phyloP scores from a whole-genome alignment of 768 basidiomycete species.

The Vararia minispora region DNA sequence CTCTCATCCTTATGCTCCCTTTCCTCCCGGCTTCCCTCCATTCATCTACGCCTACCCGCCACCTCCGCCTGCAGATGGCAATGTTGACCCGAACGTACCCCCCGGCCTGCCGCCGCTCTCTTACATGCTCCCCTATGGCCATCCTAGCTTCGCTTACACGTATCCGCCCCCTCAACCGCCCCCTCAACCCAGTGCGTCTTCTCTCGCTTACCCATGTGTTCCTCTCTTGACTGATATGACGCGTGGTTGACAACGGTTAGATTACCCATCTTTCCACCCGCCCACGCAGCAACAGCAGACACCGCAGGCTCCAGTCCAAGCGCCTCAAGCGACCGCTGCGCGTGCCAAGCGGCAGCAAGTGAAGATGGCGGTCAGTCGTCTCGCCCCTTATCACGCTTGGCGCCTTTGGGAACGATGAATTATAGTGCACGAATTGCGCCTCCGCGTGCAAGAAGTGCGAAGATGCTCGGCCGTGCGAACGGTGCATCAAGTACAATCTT shows the following conservation, averaged over 20 bases:
- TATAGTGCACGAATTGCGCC: conserved; percentile 46
- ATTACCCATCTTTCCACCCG: conserved; percentile 4
- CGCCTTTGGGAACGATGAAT: conserved; percentile 3
- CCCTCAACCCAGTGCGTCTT: conserved; percentile 10
- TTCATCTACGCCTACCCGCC: conserved; percentile 14
- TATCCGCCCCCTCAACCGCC: conserved; percentile 16
- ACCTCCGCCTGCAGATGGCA: conserved; percentile 9
- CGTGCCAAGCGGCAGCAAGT: conserved; percentile 42
- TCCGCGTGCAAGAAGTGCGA: conserved; percentile 47
- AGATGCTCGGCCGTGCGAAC: conserved; percentile 48
- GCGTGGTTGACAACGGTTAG: no score
- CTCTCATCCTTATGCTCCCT: no score
- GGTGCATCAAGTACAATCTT: conserved; percentile 54
- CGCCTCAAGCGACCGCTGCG: conserved; percentile 17
- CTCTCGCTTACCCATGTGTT: not conserved
- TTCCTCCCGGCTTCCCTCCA: no score
- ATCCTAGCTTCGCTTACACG: conserved; percentile 15
- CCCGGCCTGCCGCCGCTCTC: conserved; percentile 7
- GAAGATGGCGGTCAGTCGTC: conserved; percentile 41
- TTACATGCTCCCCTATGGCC: conserved; percentile 11
- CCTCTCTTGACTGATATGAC: not conserved
- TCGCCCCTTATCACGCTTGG: not conserved
- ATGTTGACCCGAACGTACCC: conserved; percentile 7
- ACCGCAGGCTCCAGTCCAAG: conserved; percentile 15
- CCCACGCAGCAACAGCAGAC: conserved; percentile 17